A percentile compares a stretch with the other conserved stretches of the same genome.
phyloP scores from a whole-genome alignment of 768 basidiomycete species.

The Boletus reticuloceps region DNA sequence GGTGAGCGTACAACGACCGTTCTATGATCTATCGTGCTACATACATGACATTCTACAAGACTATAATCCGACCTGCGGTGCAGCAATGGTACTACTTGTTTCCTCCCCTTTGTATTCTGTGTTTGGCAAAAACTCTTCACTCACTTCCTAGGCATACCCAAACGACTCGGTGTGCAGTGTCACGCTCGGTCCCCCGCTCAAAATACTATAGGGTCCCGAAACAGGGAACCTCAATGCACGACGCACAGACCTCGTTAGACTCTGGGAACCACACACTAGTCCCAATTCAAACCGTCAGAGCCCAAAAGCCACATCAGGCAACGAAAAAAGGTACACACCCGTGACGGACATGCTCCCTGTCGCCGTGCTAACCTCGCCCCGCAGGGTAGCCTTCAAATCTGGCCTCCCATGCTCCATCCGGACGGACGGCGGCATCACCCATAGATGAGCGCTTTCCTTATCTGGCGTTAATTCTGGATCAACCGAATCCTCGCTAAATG shows the following conservation, averaged over 20 bases:
- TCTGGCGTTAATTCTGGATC: conserved; percentile 19
- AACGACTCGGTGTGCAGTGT: conserved; percentile 39
- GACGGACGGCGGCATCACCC: conserved; percentile 19
- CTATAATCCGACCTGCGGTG: no score
- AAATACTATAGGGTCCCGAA: conserved; percentile 21
- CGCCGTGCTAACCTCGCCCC: conserved; percentile 35
- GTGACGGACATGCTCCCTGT: conserved; percentile 45
- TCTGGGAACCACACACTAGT: conserved; percentile 49
- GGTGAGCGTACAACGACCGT: no score
- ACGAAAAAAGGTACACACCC: conserved; percentile 33
- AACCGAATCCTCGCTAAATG: conserved; percentile 11
- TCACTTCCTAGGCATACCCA: conserved; percentile 33
- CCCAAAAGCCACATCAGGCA: background rate
- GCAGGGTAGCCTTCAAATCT: conserved; percentile 37
- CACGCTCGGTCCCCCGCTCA: conserved; percentile 39
- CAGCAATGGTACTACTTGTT: background rate
- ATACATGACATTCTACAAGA: no score
- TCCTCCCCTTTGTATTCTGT: no score
- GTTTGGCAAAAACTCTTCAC: no score
- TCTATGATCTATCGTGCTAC: background rate
- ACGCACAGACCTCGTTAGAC: conserved; percentile 38
- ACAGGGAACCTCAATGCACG: conserved; percentile 38
- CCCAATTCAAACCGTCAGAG: background rate
- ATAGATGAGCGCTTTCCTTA: conserved; percentile 6
- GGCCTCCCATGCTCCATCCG: conserved; percentile 40